Conservation (phyloP, 2,329 filamentous ascomycete species). For the Alternaria sp. region DNA sequence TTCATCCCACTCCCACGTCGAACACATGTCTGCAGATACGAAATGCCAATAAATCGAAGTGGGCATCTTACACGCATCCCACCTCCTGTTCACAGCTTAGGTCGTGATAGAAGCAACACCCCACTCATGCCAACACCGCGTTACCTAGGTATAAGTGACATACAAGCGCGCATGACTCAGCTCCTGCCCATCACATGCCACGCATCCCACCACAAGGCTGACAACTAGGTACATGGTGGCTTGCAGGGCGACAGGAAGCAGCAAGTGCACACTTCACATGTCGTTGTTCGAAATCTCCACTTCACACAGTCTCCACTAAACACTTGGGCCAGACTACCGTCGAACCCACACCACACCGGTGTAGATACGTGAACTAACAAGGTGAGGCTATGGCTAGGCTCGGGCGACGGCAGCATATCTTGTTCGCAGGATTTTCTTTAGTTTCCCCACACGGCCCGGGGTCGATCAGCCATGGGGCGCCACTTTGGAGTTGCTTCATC, state of each 20-base stretch:
- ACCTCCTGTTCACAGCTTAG: neutral
- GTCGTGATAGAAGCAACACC: neutral
- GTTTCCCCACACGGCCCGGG: neutral
- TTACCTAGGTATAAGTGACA: neutral
- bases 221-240: neutral
- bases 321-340: neutral
- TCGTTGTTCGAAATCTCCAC: neutral
- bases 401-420: slow-evolving; percentile 2
- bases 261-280: neutral
- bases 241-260: neutral
- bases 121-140: neutral
- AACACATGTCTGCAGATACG: neutral
- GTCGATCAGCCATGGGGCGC: neutral
- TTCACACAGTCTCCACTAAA: neutral
- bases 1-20: neutral
- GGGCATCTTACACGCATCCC: neutral
- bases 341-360: neutral
- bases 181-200: neutral
- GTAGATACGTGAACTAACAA: neutral
- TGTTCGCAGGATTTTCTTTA: neutral
- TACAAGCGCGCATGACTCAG: neutral
- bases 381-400: neutral
- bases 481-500: neutral
- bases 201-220: neutral
- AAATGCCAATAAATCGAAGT: neutral